Evolutionary conservation across 2,329 filamentous ascomycete species (phyloP).

Genomic region (Pseudogymnoascus sp.): DNA sequence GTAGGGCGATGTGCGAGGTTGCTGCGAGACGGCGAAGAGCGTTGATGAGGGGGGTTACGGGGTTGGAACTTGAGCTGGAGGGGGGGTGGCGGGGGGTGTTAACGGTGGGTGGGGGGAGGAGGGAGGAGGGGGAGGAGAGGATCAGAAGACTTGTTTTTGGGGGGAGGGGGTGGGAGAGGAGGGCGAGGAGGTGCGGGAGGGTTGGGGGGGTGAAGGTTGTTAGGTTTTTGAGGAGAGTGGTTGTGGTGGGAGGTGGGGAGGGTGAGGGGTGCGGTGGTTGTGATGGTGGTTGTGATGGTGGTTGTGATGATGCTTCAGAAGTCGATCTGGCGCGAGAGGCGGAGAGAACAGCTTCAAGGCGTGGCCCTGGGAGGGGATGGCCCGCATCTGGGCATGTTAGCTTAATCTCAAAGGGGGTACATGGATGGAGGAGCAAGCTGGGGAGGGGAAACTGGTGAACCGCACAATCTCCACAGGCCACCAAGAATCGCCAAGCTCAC

Average conservation of each 20-base stretch:
- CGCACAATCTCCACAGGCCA: neutral
- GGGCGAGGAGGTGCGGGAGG: constrained; percentile 58
- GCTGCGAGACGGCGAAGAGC: constrained; percentile 69
- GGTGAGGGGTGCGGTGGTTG: neutral
- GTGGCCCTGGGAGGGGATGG: constrained; percentile 34
- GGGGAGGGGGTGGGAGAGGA: constrained; percentile 64
- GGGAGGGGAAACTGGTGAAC: neutral
- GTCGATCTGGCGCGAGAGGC: constrained; percentile 11
- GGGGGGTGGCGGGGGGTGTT: too few species aligned
- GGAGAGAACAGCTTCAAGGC: constrained; percentile 39
- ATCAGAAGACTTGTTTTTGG: constrained; percentile 58
- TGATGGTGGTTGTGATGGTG: too few species aligned
- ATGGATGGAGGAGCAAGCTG: neutral
- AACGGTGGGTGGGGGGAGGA: constrained; percentile 46
- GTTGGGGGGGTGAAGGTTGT: constrained; percentile 54
- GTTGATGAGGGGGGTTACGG: constrained; percentile 54
- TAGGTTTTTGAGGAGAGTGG: constrained; percentile 40
- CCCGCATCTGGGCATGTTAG: constrained; percentile 23
- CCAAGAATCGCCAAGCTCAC: neutral
- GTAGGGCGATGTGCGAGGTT: constrained; percentile 60
- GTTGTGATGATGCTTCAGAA: constrained; percentile 10
- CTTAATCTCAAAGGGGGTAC: neutral
- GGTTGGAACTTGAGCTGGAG: constrained; percentile 23
- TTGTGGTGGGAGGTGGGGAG: constrained; percentile 10
- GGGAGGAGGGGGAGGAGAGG: constrained; percentile 67